Base-by-base conservation (phyloP, 306 rosid species). In the Begonia peltatifolia region DNA sequence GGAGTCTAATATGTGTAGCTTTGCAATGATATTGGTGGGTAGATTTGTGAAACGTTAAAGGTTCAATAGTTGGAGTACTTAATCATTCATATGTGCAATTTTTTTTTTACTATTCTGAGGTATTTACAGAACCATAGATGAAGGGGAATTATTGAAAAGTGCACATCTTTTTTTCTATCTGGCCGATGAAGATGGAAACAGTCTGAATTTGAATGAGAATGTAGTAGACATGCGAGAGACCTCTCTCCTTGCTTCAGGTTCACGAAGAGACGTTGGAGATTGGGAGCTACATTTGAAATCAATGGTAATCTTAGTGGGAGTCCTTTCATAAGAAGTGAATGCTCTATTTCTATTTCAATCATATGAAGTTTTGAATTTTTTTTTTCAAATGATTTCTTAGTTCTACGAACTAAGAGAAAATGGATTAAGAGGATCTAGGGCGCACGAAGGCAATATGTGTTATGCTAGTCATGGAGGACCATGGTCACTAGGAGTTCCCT, bases 261-360 rank as follows among this genome's bases (percentile, higher is more conserved):
- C 94, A 53, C 84, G 78, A 68, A 41, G 17, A 15, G 99, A 86
- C 46, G 53, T 86, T 73, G 99, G 96, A 74, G 72, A 57, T 75
- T 90, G 99, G 99, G 83, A 90, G 79, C 82, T 90, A 46, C 94
- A 90, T 76, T 61, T 90, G 49, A 86, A 86, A 69, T 83, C 99
- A 63, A 78, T 1, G 94, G 99, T 86, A 83, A 74, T 44, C 48
- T n/a, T n/a, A 42, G 6, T 12, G 14, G 48, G 0, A 44, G 48
- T 44, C 48, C 12, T 44, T 11, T 44, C 12, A 44, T 44, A 44
- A 6, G 48, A 44, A 44, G 48, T n/a, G 12, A 30, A n/a, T 41
- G 60, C 53, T 10, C 20, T 14, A 50, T 50, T 50, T 50, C 14
- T 15, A 50, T 50, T 6, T n/a, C 48, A 0, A 10, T 12, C 13